Percentiles rank a stretch among this genome's conserved stretches.
Conservation (phyloP, 306 rosid species). For the Ochetophila trinervis region DNA sequence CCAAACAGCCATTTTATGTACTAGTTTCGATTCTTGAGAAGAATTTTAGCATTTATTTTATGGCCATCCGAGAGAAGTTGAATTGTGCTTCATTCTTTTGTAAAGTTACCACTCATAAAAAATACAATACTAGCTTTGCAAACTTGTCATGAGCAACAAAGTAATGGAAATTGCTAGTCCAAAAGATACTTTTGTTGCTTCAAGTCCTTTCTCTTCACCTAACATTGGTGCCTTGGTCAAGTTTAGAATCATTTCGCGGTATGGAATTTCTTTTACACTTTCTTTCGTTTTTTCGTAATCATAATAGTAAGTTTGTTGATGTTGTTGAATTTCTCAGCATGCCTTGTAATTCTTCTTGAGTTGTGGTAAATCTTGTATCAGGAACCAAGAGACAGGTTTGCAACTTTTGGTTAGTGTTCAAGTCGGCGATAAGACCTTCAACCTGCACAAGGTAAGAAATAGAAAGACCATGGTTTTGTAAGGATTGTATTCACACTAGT, state of each 20-base stretch:
- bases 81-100: neutral
- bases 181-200: slow-evolving; percentile 42
- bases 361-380: slow-evolving; percentile 30
- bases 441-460: slow-evolving; percentile 63
- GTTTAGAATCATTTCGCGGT: slow-evolving; percentile 85
- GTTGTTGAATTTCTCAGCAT: neutral
- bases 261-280: slow-evolving; percentile 2
- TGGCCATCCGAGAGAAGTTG: slow-evolving; percentile 13
- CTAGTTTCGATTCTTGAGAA: slow-evolving; percentile 22
- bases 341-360: neutral
- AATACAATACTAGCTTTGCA: neutral
- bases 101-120: slow-evolving; percentile 22
- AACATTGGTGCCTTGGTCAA: slow-evolving; percentile 77
- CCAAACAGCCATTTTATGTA: too few relatives aligned
- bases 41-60: slow-evolving; percentile 27
- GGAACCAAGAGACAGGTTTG: slow-evolving; percentile 91
- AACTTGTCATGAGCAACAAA: slow-evolving; percentile 25
- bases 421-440: slow-evolving; percentile 56
- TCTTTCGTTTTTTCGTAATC: neutral
- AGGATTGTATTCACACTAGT: too few relatives aligned
- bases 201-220: slow-evolving; percentile 80
- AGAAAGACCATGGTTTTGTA: too few relatives aligned
- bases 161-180: slow-evolving; percentile 57
- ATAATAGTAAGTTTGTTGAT: neutral
- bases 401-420: slow-evolving; percentile 62